Evolutionary conservation across 805 yeast genomes (phyloP).

Genomic region (Myxozyma lipomycoides): DNA sequence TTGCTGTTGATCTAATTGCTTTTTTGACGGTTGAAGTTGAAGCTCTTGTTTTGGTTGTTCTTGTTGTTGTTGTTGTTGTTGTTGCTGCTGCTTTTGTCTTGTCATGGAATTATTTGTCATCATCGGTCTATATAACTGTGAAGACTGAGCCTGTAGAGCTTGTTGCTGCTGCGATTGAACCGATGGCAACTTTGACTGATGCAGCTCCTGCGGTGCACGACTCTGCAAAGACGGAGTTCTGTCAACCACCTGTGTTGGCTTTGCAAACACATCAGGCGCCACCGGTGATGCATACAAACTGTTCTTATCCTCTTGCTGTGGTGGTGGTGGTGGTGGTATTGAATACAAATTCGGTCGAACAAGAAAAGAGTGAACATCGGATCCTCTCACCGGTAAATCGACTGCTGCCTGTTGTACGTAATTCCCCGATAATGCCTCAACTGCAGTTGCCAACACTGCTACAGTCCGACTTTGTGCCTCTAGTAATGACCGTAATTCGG

Average conservation of each 20-base stretch:
- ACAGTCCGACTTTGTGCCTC: slow-evolving; percentile 16
- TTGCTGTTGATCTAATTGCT: slow-evolving; percentile 3
- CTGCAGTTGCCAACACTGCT: slow-evolving; percentile 7
- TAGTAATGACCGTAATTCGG: slow-evolving; percentile 12
- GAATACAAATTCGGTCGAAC: background rate
- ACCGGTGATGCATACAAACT: slow-evolving; percentile 12
- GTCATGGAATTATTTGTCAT: background rate
- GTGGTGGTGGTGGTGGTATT: slow-evolving; percentile 1
- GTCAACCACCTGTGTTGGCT: slow-evolving; percentile 4
- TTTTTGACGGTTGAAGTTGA: slow-evolving; percentile 9
- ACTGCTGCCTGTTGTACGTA: background rate
- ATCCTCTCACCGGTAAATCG: background rate
- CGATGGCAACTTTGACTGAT: too few species aligned
- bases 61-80: slow-evolving; percentile 1
- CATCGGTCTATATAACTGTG: background rate
- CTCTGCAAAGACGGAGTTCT: too few species aligned
- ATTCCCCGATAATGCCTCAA: slow-evolving; percentile 4
- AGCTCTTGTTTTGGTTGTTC: slow-evolving; percentile 3
- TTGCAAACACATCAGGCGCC: slow-evolving; percentile 15
- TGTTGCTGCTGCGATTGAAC: slow-evolving; percentile 5
- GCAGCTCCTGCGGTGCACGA: slow-evolving; percentile 2
- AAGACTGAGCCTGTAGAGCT: background rate
- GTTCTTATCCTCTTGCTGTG: slow-evolving; percentile 7
- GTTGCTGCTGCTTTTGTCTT: slow-evolving; percentile 5
- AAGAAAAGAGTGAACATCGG: background rate